Base-by-base conservation (phyloP, 139 green algal genomes). In the Tetratostichococcus sp. region DNA sequence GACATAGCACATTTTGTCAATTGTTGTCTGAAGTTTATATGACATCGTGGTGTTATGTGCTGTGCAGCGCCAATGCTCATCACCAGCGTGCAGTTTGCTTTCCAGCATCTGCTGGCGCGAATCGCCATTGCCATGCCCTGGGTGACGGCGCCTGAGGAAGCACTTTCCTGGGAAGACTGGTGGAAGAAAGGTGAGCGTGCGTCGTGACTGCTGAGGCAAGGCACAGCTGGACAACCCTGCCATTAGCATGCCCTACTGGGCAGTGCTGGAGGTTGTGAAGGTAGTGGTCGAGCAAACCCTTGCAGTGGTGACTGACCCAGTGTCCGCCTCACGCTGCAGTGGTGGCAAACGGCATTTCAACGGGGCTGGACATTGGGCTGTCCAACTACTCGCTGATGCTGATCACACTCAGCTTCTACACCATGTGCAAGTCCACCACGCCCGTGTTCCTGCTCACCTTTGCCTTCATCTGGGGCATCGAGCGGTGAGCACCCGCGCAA, bases 361-460 rank as follows among this genome's bases (percentile, higher is more conserved):
- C 95, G 3, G 94, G 91, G 3, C 73, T 97, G 3, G 94, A 98
- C 82, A 97, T 98, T 58, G 94, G 90, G 66, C 88, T 98, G 57
- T 95, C 87, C 71, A 98, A 98, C 75, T 90, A 91, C 67, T 94
- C 87, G 3, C 79, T 98, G 25, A 89, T 90, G 0, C 93, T 90
- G 77, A 97, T 97, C 84, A 94, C 91, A 30, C 84, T 97, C 21
- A 88, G 75, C 66, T 98, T 98, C 84, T 98, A 98, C 86, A 96
- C 93, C 14, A 96, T 98, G 92, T 97, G 92, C 89, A 97, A 97
- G 82, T 93, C 88, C 33, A 94, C 92, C 0, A 91, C 89, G 14
- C 94, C 95, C 2, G 77, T 98, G 11, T 99, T 97, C 85, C 85
- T 98, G 71, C 88, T 99, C 30, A 32, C 85, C 3, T 98, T 97